phyloP scores from a whole-genome alignment of 2,329 filamentous ascomycete species.

The Rutstroemia sp. region DNA sequence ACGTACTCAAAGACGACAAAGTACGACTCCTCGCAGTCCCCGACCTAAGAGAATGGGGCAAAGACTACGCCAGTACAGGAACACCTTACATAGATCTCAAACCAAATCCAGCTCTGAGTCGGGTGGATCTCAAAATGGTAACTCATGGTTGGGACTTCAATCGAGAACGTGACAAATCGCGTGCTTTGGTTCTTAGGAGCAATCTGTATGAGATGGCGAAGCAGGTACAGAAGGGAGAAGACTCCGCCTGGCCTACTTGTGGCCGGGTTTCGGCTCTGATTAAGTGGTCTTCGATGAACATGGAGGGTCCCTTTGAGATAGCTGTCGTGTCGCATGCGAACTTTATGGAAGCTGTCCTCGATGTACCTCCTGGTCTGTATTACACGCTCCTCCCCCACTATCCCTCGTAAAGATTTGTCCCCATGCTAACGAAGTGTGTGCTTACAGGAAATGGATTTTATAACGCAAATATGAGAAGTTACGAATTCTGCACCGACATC shows the following conservation, averaged over 20 bases:
- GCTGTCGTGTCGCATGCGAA: not conserved
- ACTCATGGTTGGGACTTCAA: too few species aligned
- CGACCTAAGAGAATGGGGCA: not conserved
- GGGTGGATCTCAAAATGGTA: too few species aligned
- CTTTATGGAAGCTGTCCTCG: not conserved
- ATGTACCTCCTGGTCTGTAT: not conserved
- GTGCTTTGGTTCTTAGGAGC: too few species aligned
- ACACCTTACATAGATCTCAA: too few species aligned
- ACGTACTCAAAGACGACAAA: not conserved
- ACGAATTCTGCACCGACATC: not conserved
- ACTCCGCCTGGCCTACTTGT: not conserved
- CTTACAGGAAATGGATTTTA: not conserved
- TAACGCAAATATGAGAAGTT: not conserved
- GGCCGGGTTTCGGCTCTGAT: not conserved
- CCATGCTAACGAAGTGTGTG: not conserved
- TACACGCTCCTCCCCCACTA: not conserved
- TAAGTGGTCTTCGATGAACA: not conserved
- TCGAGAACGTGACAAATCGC: too few species aligned
- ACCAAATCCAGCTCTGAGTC: not conserved
- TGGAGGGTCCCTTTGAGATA: not conserved
- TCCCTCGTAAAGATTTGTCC: not conserved
- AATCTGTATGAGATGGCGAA: too few species aligned
- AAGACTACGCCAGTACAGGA: not conserved
- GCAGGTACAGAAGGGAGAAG: not conserved
- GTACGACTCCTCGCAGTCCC: not conserved